A percentile compares a stretch with the other conserved stretches of the same genome.
phyloP scores from a whole-genome alignment of 805 yeast genomes.

The Ogataea trehalophila region DNA sequence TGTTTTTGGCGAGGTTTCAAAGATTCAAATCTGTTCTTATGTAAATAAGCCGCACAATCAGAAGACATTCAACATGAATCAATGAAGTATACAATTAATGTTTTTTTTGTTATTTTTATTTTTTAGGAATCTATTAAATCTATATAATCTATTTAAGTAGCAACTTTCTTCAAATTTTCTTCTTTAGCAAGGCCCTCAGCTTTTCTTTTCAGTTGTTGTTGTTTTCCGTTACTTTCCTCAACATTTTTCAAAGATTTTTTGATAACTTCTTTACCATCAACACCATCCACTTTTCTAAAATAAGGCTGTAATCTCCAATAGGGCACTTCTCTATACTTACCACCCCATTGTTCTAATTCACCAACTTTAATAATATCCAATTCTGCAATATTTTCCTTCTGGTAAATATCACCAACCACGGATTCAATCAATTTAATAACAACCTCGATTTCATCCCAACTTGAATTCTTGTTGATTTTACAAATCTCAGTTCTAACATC shows the following conservation, averaged over 20 bases:
- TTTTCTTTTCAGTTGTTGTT: slow-evolving; percentile 9
- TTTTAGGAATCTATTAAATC: too few species aligned
- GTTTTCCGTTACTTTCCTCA: slow-evolving; percentile 9
- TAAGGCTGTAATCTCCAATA: slow-evolving; percentile 97
- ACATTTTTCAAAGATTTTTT: slow-evolving; percentile 18
- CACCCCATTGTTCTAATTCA: slow-evolving; percentile 66
- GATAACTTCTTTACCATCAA: slow-evolving; percentile 40
- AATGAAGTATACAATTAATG: too few species aligned
- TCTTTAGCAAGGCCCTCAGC: slow-evolving; percentile 1
- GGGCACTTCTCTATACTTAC: slow-evolving; percentile 74
- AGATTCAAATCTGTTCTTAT: too few species aligned
- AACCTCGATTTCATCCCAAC: slow-evolving; percentile 42
- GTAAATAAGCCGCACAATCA: too few species aligned
- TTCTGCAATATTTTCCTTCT: slow-evolving; percentile 45
- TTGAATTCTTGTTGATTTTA: slow-evolving; percentile 31
- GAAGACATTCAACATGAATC: too few species aligned
- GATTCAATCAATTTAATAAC: slow-evolving; percentile 65
- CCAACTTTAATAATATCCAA: slow-evolving; percentile 55
- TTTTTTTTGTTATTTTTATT: too few species aligned
- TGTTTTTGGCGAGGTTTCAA: background rate
- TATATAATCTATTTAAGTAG: background rate
- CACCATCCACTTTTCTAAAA: slow-evolving; percentile 85
- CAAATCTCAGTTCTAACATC: slow-evolving; percentile 77
- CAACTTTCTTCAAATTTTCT: background rate
- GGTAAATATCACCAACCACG: slow-evolving; percentile 53